Base-by-base conservation (phyloP, 108 stramenopile species). In the Nitzschia putrida region DNA sequence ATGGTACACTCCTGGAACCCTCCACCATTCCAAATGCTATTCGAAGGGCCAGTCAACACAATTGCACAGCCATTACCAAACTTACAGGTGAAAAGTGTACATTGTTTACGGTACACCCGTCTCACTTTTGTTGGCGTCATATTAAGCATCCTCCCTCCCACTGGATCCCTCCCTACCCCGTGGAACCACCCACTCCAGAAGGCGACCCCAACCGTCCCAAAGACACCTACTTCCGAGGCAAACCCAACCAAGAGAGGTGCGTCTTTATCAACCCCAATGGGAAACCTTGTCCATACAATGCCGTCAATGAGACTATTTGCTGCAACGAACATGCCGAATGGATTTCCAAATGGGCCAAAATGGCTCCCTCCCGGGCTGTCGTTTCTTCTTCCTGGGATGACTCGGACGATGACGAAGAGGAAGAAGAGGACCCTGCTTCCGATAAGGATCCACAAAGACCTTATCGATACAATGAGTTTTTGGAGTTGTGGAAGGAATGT, bases 391-490 rank as follows among this genome's bases (percentile, higher is more conserved):
- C 54, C 24, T 21, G 24, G 16, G 49, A 50, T 18, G 49, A 16
- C 14, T 45, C 42, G 44, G 42, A 45, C 1, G 61, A 47, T 22
- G 61, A 47, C 7, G 61, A 63, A 41, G 61, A 44, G 4, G 44
- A 63, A 4, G 22, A 63, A 0, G 22, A 37, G 10, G 40, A n/a
- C 38, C 34, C 8, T 18, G 39, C n/a, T 11, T n/a, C 43, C 12
- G 44, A 63, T 45, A 37, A 20, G 16, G 39, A 59, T 1, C 22
- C 37, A 39, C 42, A 22, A 1, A 43, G 65, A 37, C 52, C 66
- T 21, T 76, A 76, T 42, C 69, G 53, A 29, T 54, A 64, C 37
- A 53, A 49, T 4, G 68, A 76, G 29, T 76, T 76, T 44, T 42
- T 69, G 34, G 47, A 69, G n/a, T 43, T 76, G 61, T 76, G 75